Evolutionary conservation across 805 yeast genomes (phyloP), one percentile per base, ranked within the genome.

Genomic region (Yarrowia alimentaria): DNA sequence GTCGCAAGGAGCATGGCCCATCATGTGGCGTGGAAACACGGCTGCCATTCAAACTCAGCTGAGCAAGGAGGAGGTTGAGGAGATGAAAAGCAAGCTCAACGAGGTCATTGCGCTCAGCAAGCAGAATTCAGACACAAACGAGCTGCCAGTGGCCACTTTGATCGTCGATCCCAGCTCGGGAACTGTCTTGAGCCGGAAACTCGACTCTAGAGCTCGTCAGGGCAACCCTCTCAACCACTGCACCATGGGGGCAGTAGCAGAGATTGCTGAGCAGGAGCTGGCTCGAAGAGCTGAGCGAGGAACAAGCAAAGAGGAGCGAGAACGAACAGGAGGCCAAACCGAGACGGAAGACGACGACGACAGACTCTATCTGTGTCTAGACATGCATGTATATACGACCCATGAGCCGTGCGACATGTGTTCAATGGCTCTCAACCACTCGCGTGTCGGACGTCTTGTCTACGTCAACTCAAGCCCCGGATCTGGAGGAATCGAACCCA

Each of bases 341-440:
- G 21, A 14, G 12, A n/a, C 25, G 7, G 14, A 20, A 11, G 40
- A 31, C 6, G 45, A 48, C 3, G 34, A 57, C 60, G 54, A 52
- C 17, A 55, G 54, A 18, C 61, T 60, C 22, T 93, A 93, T 61
- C 72, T 93, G 2, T 90, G 98, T 62, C 76, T 83, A 26, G 77
- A 81, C 50, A 74, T 80, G 57, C 81, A 85, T 55, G 88, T 93
- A 0, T 88, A 85, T 61, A 85, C 94, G 1, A 84, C 96, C 0
- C 95, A 89, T 63, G 99, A 93, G 64, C 99, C 99, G 0, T 93
- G 99, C 61, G 78, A 87, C 0, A 93, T 91, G 97, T 93, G 99
- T 61, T 69, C 86, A 6, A 93, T 93, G 99, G 98, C 98, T 0
- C 70, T 93, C 31, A 81, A 90, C 9, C 99, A 93, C 63, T 91